Evolutionary conservation across 305 asterid species (phyloP).

Genomic region (Nicotiana rustica): DNA sequence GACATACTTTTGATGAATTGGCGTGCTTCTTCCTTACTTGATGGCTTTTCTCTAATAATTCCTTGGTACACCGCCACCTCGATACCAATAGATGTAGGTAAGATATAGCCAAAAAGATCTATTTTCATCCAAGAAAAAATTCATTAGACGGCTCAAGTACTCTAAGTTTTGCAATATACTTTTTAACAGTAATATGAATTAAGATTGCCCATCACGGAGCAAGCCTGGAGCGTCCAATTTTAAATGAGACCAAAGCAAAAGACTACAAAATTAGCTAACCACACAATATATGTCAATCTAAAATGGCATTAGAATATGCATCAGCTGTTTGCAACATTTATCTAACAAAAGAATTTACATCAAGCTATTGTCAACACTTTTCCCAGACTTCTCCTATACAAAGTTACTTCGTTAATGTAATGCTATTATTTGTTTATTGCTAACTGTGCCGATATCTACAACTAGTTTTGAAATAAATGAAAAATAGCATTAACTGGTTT

Average conservation of each 20-base stretch:
- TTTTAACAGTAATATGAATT: neutral
- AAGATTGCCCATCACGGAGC: slow-evolving; percentile 5
- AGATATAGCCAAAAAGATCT: slow-evolving; percentile 49
- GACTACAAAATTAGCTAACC: neutral
- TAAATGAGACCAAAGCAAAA: neutral
- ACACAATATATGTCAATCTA: slow-evolving; percentile 21
- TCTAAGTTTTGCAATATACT: slow-evolving; percentile 19
- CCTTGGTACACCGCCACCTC: slow-evolving; percentile 90
- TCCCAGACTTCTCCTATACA: slow-evolving; percentile 11
- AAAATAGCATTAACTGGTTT: neutral
- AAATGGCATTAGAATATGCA: neutral
- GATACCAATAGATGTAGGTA: slow-evolving; percentile 54
- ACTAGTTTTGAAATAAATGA: neutral
- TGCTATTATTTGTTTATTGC: neutral
- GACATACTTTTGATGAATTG: slow-evolving; percentile 68
- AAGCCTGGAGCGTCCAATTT: neutral
- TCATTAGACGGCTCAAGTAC: slow-evolving; percentile 34
- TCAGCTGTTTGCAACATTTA: neutral
- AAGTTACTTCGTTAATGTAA: neutral
- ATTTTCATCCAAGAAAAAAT: slow-evolving; percentile 41
- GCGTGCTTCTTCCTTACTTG: slow-evolving; percentile 73
- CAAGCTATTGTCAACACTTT: neutral
- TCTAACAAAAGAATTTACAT: neutral
- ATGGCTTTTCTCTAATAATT: slow-evolving; percentile 77
- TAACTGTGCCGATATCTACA: neutral